These are phyloP conservation scores for Arthrobotrys conoides DNA, from an alignment of 2,329 filamentous ascomycete genomes.

Conservation along the genomic window DNA sequence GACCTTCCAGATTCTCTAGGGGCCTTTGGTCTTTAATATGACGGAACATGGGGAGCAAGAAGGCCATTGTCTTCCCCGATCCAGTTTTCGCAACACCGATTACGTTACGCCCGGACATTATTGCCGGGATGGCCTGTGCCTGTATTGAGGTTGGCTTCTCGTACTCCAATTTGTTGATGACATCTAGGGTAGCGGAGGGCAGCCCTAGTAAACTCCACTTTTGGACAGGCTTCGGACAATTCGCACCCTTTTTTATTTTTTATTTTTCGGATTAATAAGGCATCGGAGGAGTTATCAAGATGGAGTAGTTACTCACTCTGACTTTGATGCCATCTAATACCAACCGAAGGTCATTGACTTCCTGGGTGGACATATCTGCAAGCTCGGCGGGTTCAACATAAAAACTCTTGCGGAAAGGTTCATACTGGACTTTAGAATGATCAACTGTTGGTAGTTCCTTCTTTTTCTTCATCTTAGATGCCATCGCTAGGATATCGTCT, in stretches of 20 bases:
- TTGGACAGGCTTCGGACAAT: constrained; percentile 91
- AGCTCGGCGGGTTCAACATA: constrained; percentile 92
- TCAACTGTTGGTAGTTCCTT: constrained; percentile 92
- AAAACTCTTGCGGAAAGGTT: constrained; percentile 92
- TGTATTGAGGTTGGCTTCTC: constrained; percentile 94
- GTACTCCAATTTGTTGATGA: constrained; percentile 84
- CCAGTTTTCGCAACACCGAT: constrained; percentile 98
- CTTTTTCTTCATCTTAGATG: constrained; percentile 82
- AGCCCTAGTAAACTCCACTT: constrained; percentile 95
- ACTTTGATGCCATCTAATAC: constrained; percentile 98
- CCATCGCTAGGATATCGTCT: constrained; percentile 76
- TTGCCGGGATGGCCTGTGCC: constrained; percentile 90
- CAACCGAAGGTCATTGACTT: constrained; percentile 83
- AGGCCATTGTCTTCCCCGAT: constrained; percentile 96
- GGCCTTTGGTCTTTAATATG: constrained; percentile 91
- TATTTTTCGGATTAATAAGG: constrained; percentile 21
- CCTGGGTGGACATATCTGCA: constrained; percentile 84
- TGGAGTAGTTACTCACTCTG: constrained; percentile 67
- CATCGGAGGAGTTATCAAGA: background rate
- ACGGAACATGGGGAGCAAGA: constrained; percentile 95
- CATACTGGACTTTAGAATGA: constrained; percentile 87
- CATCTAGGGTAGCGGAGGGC: constrained; percentile 86
- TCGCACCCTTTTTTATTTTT: constrained; percentile 72
- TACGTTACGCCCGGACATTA: constrained; percentile 96
- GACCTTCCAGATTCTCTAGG: constrained; percentile 82